Evolutionary conservation across 2,329 filamentous ascomycete species (phyloP), one percentile per base, ranked within the genome.

Genomic region (Clonostachys chloroleuca): DNA sequence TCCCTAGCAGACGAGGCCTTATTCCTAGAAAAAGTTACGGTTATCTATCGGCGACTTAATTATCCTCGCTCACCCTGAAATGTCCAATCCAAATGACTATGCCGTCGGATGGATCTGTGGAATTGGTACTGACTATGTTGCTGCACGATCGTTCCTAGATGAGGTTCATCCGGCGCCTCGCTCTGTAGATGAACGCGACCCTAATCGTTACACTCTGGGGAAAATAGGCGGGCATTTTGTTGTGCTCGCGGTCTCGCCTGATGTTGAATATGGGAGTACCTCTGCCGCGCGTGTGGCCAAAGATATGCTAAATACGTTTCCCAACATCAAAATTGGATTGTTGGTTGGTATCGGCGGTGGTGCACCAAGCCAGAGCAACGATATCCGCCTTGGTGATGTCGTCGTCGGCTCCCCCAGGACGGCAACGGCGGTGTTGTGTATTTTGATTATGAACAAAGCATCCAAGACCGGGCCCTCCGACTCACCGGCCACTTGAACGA

Each of bases 221-320:
- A 49, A 47, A 8, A 59, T 67, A 41, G 53, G 53, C 10, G 46
- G 47, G 5, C 63, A 67, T 44, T 61, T 62, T 45, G 58, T 67
- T 16, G 59, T 65, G 12, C 52, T 67, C 20, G 59, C 56, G 2
- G 51, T 51, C 35, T 47, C 67, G 3, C 63, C 64, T 5, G 44
- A 49, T 4, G 44, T 49, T 12, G 50, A 56, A 16, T 55, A 61
- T 59, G 47, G 64, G 60, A 35, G 60, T 44, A 34, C 46, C 42
- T 7, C 63, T 14, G 64, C 66, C 5, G 54, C 64, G 10, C 47
- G 45, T 1, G 59, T 68, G 4, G 61, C 62, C 8, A 51, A 51
- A 40, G 54, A 65, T 43, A 62, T 69, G 59, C 43, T 59, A 34
- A 52, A 50, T 30, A 61, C 51, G 40, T 70, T 69, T 42, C 56